These are phyloP conservation scores for Paxillus rubicundulus DNA, from an alignment of 768 basidiomycete genomes.

Conservation along the genomic window DNA sequence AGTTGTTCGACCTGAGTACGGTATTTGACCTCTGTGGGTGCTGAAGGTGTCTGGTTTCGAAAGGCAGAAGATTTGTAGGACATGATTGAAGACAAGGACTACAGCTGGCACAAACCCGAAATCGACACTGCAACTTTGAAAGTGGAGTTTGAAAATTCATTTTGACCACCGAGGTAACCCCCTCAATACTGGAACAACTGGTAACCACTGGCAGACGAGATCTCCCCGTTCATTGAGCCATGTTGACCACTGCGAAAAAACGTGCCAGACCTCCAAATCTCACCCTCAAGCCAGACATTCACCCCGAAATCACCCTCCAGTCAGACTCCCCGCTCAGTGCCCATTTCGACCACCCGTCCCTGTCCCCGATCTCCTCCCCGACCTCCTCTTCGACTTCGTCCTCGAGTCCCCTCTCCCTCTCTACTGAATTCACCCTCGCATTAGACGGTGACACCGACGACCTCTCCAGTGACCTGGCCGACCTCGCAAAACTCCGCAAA, in stretches of 20 bases:
- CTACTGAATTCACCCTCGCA: constrained; percentile 8
- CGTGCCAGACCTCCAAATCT: constrained; percentile 53
- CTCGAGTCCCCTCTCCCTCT: constrained; percentile 11
- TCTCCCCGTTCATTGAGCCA: neutral
- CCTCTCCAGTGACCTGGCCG: constrained; percentile 63
- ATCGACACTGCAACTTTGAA: constrained; percentile 1
- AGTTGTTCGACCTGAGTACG: constrained; percentile 57
- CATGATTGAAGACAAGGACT: constrained; percentile 16
- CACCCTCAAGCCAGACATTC: constrained; percentile 36
- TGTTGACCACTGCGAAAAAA: constrained; percentile 20
- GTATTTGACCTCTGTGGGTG: constrained; percentile 39
- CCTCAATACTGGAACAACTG: neutral
- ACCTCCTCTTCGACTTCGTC: constrained; percentile 32
- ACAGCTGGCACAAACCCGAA: neutral
- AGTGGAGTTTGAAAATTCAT: constrained; percentile 29
- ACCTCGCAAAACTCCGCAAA: constrained; percentile 64
- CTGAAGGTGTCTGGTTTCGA: constrained; percentile 20
- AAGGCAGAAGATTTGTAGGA: constrained; percentile 33
- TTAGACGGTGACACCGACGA: constrained; percentile 46
- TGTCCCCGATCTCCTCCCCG: constrained; percentile 27
- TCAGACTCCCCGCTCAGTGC: constrained; percentile 2
- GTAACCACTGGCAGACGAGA: neutral
- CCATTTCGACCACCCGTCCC: constrained; percentile 18
- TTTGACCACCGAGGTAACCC: constrained; percentile 8
- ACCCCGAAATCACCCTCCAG: constrained; percentile 23